Base-by-base conservation (phyloP, 176 grass and related monocot genomes). In the Raddia distichophylla region DNA sequence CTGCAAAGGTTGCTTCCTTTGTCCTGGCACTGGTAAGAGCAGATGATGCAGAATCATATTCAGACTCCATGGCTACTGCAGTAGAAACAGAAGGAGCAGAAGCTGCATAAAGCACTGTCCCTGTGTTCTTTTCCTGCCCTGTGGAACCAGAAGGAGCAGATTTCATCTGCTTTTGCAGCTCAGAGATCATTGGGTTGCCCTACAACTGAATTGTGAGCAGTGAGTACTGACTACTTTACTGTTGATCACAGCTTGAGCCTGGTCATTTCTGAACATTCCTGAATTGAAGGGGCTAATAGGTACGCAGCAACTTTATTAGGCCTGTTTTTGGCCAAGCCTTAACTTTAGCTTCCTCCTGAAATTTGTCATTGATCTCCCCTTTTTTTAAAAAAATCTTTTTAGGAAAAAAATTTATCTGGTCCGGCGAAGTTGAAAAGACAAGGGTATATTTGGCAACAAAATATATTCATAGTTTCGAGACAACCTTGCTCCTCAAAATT, bases 71-170 rank as follows among this genome's bases (percentile, higher is more conserved):
- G 46, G 33, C 7, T 17, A 50, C 67, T 66, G 50, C 53, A 42
- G 74, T 59, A 87, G 17, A 32, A 77, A 77, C 37, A n/a, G 60
- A 60, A 49, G 11, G 35, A 84, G 60, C 64, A 83, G 42, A 83
- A 71, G 67, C 58, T 64, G 49, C 27, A 83, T 18, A 50, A 1
- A 10, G 8, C 22, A 17, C 12, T 20, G 8, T 5, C 18, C 11
- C 0, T 69, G 17, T 72, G 34, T 10, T n/a, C 2, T 7, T 14
- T 78, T 37, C 40, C 48, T 37, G 59, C 9, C 32, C 32, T 17
- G 1, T 61, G 17, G 55, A 76, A 63, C 27, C 3, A 20, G 20
- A 43, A 49, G 67, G 17, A 40, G 22, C 22, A n/a, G 40, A 37
- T 15, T 65, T 69, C 34, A 55, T 59, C 55, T 55, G 22, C 69